Evolutionary conservation across 306 rosid species (phyloP).

Genomic region (Cucurbita ficifolia): DNA sequence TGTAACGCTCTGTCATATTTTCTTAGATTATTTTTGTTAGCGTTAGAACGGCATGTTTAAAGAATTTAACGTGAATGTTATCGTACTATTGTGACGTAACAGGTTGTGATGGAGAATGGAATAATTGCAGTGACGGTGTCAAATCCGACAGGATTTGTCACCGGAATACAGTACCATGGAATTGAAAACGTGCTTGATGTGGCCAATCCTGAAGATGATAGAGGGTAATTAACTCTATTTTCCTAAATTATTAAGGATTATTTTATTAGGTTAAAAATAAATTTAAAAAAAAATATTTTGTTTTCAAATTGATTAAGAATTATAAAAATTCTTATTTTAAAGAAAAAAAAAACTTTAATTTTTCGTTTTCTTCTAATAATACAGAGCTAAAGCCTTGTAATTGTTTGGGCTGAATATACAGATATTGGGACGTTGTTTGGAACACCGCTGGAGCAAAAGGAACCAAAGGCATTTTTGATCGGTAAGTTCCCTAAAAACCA

Average conservation of each 20-base stretch:
- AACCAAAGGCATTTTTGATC: slow-evolving; percentile 54
- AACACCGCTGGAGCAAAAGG: slow-evolving; percentile 27
- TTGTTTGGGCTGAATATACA: slow-evolving; percentile 1
- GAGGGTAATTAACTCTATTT: slow-evolving; percentile 42
- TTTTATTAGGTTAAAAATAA: no score
- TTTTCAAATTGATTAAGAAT: not conserved
- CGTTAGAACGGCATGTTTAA: no score
- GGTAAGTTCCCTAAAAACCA: slow-evolving; percentile 26
- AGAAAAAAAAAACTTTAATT: not conserved
- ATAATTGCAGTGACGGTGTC: slow-evolving; percentile 49
- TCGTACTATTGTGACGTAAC: not conserved
- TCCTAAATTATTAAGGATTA: not conserved
- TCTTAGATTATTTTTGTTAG: no score
- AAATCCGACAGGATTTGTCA: slow-evolving; percentile 62
- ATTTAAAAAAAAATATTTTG: no score
- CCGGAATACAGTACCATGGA: slow-evolving; percentile 46
- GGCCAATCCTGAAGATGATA: slow-evolving; percentile 18
- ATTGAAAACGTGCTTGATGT: slow-evolving; percentile 60
- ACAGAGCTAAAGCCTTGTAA: not conserved
- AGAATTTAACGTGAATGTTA: not conserved
- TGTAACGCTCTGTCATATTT: slow-evolving; percentile 19
- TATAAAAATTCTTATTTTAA: not conserved
- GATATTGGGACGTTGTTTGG: slow-evolving; percentile 97
- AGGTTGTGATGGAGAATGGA: slow-evolving; percentile 80
- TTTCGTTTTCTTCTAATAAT: not conserved